phyloP scores from a whole-genome alignment of 2,329 filamentous ascomycete genomes.

The Xylariales sp. region DNA sequence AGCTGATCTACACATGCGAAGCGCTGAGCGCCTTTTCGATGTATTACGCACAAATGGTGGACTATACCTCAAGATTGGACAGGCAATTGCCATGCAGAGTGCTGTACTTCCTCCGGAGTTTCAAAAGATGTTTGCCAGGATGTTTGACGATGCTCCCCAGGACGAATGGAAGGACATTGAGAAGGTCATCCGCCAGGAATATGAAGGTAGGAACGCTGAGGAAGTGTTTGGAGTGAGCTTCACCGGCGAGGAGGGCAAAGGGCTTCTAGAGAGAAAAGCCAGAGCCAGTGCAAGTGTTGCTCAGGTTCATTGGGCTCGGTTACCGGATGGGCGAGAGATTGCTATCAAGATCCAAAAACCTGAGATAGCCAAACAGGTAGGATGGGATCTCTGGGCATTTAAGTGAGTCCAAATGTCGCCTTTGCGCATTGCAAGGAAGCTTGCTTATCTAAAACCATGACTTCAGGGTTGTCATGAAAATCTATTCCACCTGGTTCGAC shows the following conservation, averaged over 20 bases:
- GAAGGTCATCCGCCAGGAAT: constrained; percentile 81
- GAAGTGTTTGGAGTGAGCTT: constrained; percentile 93
- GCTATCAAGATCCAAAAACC: constrained; percentile 96
- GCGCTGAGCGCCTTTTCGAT: constrained; percentile 77
- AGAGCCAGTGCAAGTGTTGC: constrained; percentile 85
- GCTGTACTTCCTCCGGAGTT: constrained; percentile 91
- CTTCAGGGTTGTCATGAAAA: constrained; percentile 66
- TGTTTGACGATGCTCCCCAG: constrained; percentile 98
- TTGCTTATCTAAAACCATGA: constrained; percentile 15
- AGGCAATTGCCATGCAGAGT: constrained; percentile 97
- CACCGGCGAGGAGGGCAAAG: constrained; percentile 61
- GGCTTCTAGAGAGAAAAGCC: constrained; percentile 57
- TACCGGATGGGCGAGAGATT: constrained; percentile 84
- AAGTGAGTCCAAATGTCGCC: constrained; percentile 49
- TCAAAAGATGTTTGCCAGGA: constrained; percentile 89
- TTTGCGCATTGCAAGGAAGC: neutral
- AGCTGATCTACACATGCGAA: constrained; percentile 74
- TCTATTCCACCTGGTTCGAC: constrained; percentile 86
- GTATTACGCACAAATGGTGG: constrained; percentile 84
- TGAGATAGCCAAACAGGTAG: constrained; percentile 86
- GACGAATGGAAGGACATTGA: constrained; percentile 84
- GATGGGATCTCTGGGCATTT: constrained; percentile 95
- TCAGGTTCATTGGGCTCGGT: constrained; percentile 90
- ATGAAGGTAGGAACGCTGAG: constrained; percentile 75
- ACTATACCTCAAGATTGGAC: constrained; percentile 94